Evolutionary conservation across 139 green algal species (phyloP), one percentile per base, ranked within the genome.

Genomic region (Micromonas pusilla): DNA sequence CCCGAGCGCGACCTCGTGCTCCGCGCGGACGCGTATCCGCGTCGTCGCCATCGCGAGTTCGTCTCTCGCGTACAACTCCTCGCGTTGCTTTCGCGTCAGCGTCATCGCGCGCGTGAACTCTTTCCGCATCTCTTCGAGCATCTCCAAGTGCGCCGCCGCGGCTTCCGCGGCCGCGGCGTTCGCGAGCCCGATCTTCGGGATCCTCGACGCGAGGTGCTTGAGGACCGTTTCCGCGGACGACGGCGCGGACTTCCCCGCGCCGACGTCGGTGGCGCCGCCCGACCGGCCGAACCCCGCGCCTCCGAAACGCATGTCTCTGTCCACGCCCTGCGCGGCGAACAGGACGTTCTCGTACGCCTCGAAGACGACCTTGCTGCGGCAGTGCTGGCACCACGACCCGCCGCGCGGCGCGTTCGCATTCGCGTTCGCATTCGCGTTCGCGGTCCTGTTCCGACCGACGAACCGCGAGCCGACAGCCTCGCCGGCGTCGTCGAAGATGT

Each of bases 1-100:
- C 20, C n/a, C 52, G 9, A 53, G 36, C 16, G 67, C 20, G 3
- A 66, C 6, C 80, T 87, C 86, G n/a, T 82, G 80, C 23, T 71
- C 62, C 33, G 45, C 37, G 32, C 81, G 68, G 33, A 90, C 80
- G 20, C 80, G 78, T n/a, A 96, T 89, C 23, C 91, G 82, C 81
- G 87, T 86, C n/a, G 76, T 83, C 6, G 86, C 85, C 93, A 96
- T 96, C 16, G 81, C 83, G 75, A 97, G 86, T 86, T 97, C 93
- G 68, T 97, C 93, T 26, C 88, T 84, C 3, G 90, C 90, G 65
- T 93, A 90, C 82, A 97, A 87, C 67, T 89, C 39, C 32, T 66
- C 63, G 31, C 91, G 86, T 84, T 96, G 91, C 1, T 87, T 83
- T 30, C 54, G 26, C 1, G 66, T 62, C 25, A 88, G 32, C 2